Percentiles rank a stretch among this genome's conserved stretches.
phyloP scores from a whole-genome alignment of 2,329 filamentous ascomycete genomes.

The Dendryphion nanum region DNA sequence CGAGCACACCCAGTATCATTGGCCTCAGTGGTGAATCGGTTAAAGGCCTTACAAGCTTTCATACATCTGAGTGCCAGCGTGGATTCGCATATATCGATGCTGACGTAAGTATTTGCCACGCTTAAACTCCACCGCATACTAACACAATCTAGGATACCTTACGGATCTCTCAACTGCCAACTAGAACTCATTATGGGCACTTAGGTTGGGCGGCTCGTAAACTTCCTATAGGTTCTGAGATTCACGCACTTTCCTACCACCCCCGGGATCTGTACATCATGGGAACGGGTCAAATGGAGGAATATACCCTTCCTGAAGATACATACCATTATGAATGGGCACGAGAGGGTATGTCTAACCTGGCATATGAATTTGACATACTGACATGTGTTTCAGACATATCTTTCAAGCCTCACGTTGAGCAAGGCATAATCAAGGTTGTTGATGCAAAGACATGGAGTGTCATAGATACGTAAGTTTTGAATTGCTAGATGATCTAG shows the following conservation, averaged over 20 bases:
- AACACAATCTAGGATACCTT: slow-evolving; percentile 66
- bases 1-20: slow-evolving; percentile 73
- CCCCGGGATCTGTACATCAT: slow-evolving; percentile 73
- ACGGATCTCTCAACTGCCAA: slow-evolving; percentile 70
- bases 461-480: slow-evolving; percentile 67
- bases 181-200: slow-evolving; percentile 66
- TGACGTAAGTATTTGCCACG: slow-evolving; percentile 44
- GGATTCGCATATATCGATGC: slow-evolving; percentile 82
- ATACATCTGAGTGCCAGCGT: slow-evolving; percentile 72
- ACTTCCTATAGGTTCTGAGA: slow-evolving; percentile 66
- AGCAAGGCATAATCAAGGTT: slow-evolving; percentile 73
- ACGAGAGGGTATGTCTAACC: slow-evolving; percentile 61
- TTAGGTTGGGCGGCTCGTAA: slow-evolving; percentile 74
- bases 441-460: slow-evolving; percentile 75
- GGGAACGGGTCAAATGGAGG: slow-evolving; percentile 64
- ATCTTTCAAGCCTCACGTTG: slow-evolving; percentile 63
- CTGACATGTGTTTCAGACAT: slow-evolving; percentile 45
- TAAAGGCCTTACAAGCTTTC: slow-evolving; percentile 70
- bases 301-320: slow-evolving; percentile 82
- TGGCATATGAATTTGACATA: no score
- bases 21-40: slow-evolving; percentile 67
- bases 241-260: slow-evolving; percentile 75
- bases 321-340: slow-evolving; percentile 81
- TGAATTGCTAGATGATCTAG: background rate
- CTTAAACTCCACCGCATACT: no score